Evolutionary conservation across 148 eudicot species (phyloP), one percentile per base, ranked within the genome.

Genomic region (Spergularia bocconei): DNA sequence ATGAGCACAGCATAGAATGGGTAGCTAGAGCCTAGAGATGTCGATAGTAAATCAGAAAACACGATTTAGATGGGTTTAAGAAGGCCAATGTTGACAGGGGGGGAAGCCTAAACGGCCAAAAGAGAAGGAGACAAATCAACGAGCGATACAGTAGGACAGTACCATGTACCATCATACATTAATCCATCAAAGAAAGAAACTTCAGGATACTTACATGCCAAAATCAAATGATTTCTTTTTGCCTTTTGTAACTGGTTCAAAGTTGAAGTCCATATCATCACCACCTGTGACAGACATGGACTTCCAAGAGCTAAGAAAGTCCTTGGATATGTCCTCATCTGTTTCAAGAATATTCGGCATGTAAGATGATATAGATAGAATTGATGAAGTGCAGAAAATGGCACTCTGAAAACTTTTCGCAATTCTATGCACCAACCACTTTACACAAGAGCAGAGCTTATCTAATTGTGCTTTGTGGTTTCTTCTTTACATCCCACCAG

Each of bases 261-360:
- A 87, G 82, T 84, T 87, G 79, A 94, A 90, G 83, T 94, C 93
- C 91, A 91, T 86, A 47, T 81, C 82, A 80, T 86, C 89, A 74
- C 79, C 81, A 16, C 84, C 96, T 56, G 82, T 67, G 58, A 78
- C 77, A 61, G 89, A 81, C 76, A 75, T 81, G 62, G 97, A 80
- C 70, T 87, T 86, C 97, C 97, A 94, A 47, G 92, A 87, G 71
- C 81, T 79, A 78, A 91, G 89, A 76, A 94, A 88, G 70, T 94
- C 93, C 70, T 89, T 83, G 56, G 90, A 90, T 74, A 92, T 80
- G 82, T 89, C 96, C 53, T 90, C 73, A 81, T 91, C 98, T 88
- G 85, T 81, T 79, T 69, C 75, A 78, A 71, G 59, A 16, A 38
- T 5, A 59, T 64, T 55, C 17, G 59, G 36, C 6, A 58, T 23